Evolutionary conservation across 352 stramenopile genomes (phyloP).

Genomic region (Phytophthora cryptogea): DNA sequence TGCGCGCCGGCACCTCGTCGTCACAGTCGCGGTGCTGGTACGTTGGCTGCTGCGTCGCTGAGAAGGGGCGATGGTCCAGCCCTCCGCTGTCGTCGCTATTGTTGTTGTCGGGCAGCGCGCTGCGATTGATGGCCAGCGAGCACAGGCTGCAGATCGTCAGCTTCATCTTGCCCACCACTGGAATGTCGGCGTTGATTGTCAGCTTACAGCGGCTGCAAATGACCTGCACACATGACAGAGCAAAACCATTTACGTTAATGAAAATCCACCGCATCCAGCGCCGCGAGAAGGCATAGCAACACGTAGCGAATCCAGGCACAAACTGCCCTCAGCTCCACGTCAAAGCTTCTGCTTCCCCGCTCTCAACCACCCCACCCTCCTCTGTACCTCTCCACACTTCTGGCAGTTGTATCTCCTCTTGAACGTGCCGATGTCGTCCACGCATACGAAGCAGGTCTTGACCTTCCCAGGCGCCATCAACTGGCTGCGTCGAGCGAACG

Average conservation of each 20-base stretch:
- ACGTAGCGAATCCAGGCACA: conserved; percentile 2
- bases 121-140: conserved; percentile 78
- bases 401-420: conserved; percentile 85
- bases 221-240: conserved; percentile 34
- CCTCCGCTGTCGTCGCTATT: conserved; percentile 41
- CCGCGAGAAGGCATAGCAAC: conserved; percentile 7
- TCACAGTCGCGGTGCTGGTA: conserved; percentile 38
- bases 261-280: conserved; percentile 1
- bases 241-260: conserved; percentile 22
- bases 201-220: conserved; percentile 77
- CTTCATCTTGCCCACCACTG: conserved; percentile 86
- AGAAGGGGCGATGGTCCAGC: conserved; percentile 54
- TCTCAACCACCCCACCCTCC: too few relatives aligned
- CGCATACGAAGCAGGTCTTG: conserved; percentile 83
- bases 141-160: conserved; percentile 85
- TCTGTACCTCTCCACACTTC: conserved; percentile 76
- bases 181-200: conserved; percentile 79
- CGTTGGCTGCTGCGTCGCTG: conserved; percentile 35
- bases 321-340: background rate
- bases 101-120: conserved; percentile 49
- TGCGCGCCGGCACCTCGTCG: conserved; percentile 37
- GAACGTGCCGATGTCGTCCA: conserved; percentile 82
- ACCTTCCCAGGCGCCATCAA: conserved; percentile 67
- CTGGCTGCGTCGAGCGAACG: conserved; percentile 66
- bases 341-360: background rate